phyloP scores from a whole-genome alignment of 2,329 filamentous ascomycete genomes.

The Thelonectria blattea region DNA sequence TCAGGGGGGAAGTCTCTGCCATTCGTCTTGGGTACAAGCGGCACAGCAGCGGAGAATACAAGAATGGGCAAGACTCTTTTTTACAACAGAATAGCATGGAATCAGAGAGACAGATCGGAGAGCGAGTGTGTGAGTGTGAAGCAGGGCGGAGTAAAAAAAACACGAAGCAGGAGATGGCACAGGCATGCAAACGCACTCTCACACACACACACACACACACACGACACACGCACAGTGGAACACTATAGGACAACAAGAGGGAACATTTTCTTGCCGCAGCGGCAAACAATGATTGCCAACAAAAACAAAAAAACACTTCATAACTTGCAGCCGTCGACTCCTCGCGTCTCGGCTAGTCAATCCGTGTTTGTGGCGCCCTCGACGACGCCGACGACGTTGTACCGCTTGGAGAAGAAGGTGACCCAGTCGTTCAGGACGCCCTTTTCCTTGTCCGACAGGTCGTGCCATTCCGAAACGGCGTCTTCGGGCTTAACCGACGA shows the following conservation, averaged over 20 bases:
- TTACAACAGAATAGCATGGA: background rate
- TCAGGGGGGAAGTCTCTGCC: background rate
- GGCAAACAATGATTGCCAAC: background rate
- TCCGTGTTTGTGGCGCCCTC: conserved; percentile 65
- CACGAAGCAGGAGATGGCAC: background rate
- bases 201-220: background rate
- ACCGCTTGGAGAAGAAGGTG: conserved; percentile 95
- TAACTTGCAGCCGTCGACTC: background rate
- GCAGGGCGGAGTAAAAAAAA: background rate
- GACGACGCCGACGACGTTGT: conserved; percentile 82
- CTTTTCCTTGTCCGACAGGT: conserved; percentile 85
- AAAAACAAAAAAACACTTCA: background rate
- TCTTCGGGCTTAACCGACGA: conserved; percentile 88
- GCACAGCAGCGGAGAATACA: conserved; percentile 33
- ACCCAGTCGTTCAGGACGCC: conserved; percentile 88
- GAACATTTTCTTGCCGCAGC: background rate
- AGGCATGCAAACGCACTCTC: too few species aligned
- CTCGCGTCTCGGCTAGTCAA: conserved; percentile 34
- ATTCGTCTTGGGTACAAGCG: conserved; percentile 1
- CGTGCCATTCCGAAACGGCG: conserved; percentile 80
- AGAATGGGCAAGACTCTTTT: background rate
- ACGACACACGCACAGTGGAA: background rate
- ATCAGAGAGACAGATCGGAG: background rate
- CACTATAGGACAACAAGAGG: background rate
- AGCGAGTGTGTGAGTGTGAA: background rate